phyloP scores from a whole-genome alignment of 441 rosid genomes.

The Viola pubescens region DNA sequence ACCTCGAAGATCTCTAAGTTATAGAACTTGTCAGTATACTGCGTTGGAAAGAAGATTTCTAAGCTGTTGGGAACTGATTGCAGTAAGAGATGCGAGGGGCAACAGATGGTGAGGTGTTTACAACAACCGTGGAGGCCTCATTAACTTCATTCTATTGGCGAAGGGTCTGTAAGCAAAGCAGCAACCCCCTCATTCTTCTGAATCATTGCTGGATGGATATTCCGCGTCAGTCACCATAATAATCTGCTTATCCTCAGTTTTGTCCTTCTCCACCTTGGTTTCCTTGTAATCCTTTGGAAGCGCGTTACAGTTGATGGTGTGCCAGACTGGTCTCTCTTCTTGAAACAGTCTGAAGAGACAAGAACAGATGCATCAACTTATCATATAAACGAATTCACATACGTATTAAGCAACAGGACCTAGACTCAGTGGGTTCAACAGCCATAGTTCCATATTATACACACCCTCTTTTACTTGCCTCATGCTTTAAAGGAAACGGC shows the following conservation, averaged over 20 bases:
- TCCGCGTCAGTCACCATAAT: slow-evolving; percentile 37
- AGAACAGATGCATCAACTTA: slow-evolving; percentile 31
- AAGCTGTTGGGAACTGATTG: too few species aligned
- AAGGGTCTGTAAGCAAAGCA: neutral
- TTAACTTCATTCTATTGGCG: slow-evolving; percentile 1
- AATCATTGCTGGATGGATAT: slow-evolving; percentile 16
- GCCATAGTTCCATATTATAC: too few species aligned
- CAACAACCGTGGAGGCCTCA: neutral
- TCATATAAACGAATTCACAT: neutral
- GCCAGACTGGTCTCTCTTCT: slow-evolving; percentile 86
- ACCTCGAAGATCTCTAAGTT: too few species aligned
- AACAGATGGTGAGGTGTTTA: too few species aligned
- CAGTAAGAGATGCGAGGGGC: too few species aligned
- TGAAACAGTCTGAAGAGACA: slow-evolving; percentile 57
- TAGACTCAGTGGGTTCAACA: too few species aligned
- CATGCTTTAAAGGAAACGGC: too few species aligned
- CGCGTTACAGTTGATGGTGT: slow-evolving; percentile 69
- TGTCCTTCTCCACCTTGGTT: slow-evolving; percentile 31
- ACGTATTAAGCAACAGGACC: too few species aligned
- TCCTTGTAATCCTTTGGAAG: slow-evolving; percentile 42
- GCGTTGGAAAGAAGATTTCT: too few species aligned
- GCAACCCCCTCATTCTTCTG: slow-evolving; percentile 18
- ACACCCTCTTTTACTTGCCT: too few species aligned
- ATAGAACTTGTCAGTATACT: too few species aligned
- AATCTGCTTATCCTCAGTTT: slow-evolving; percentile 27